A percentile compares a stretch with the other conserved stretches of the same genome.
Evolutionary conservation across 805 yeast species (phyloP).

Genomic region (Wickerhamiella brachini): DNA sequence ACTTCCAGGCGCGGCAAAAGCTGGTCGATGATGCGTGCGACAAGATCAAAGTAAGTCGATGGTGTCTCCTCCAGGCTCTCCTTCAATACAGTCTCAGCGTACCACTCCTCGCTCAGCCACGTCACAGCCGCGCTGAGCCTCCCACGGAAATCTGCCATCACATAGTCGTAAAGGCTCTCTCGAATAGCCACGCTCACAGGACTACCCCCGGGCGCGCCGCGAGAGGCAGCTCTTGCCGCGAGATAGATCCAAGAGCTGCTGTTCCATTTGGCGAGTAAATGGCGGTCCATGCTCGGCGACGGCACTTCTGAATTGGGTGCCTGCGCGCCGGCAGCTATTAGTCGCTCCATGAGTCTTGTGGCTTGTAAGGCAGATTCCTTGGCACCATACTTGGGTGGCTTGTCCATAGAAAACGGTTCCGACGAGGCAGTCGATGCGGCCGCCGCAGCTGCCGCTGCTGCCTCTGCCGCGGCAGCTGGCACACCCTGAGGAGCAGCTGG

Average conservation of each 20-base stretch:
- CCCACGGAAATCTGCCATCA: slow-evolving; percentile 55
- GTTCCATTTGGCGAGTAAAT: slow-evolving; percentile 39
- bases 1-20: slow-evolving; percentile 76
- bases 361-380: background rate
- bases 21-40: slow-evolving; percentile 57
- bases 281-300: slow-evolving; percentile 14
- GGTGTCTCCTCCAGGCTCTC: slow-evolving; percentile 79
- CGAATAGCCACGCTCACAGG: slow-evolving; percentile 40
- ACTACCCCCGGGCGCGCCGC: slow-evolving; percentile 42
- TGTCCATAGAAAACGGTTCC: background rate
- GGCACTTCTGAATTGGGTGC: slow-evolving; percentile 14
- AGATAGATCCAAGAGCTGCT: slow-evolving; percentile 65
- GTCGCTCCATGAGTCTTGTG: slow-evolving; percentile 8
- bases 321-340: slow-evolving; percentile 21
- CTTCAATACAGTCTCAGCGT: slow-evolving; percentile 42
- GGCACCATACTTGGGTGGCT: background rate
- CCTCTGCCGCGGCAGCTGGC: background rate
- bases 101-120: slow-evolving; percentile 97
- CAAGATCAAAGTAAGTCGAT: slow-evolving; percentile 47
- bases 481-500: background rate
- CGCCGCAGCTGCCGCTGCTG: background rate
- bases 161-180: slow-evolving; percentile 55
- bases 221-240: slow-evolving; percentile 61
- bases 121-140: slow-evolving; percentile 66
- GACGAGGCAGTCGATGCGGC: background rate